Evolutionary conservation across 2,329 filamentous ascomycete genomes (phyloP), one percentile per base, ranked within the genome.

Genomic region (Fusarium udum): DNA sequence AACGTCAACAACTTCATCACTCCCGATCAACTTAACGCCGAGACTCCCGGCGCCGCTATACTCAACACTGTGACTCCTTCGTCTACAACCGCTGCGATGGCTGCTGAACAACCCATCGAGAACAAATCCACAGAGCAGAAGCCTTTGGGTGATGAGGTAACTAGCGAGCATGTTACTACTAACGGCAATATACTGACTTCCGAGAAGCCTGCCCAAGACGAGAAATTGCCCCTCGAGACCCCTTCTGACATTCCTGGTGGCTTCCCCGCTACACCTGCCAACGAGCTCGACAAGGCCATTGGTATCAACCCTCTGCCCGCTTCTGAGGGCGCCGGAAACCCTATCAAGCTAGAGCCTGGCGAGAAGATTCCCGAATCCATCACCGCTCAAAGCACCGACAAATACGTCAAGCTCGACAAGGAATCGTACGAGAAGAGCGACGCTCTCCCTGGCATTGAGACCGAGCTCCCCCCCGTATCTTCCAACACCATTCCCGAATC

Each of bases 1-100:
- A 97, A 95, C 88, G 87, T 95, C 78, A 98, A 98, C 88, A 98
- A 98, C 90, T 91, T 98, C 73, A 89, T 99, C 64, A 89, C 89
- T 45, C 90, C 92, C 65, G 89, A 94, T 72, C 88, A 94, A 79
- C 92, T 97, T 60, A 76, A 82, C 69, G 82, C 82, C 75, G 82
- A 84, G 74, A 78, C 80, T 55, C 83, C 85, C 58, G 80, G 86
- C 64, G 84, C 86, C 49, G 84, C 87, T 65, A 83, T 88, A 68
- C 88, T 92, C 81, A 93, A 91, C 75, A 91, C 91, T 57, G 92
- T 90, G 67, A 88, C 90, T 40, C 92, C 93, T 64, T 86, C 89
- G 67, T 91, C 93, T 55, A 92, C 92, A 49, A 95, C 93, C 62
- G 91, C 91, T 75, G 87, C 86, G 46, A 86, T 95, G 81, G 92